Base-by-base conservation (phyloP, 495 filamentous ascomycete species). In the Penicillium tannophilum region DNA sequence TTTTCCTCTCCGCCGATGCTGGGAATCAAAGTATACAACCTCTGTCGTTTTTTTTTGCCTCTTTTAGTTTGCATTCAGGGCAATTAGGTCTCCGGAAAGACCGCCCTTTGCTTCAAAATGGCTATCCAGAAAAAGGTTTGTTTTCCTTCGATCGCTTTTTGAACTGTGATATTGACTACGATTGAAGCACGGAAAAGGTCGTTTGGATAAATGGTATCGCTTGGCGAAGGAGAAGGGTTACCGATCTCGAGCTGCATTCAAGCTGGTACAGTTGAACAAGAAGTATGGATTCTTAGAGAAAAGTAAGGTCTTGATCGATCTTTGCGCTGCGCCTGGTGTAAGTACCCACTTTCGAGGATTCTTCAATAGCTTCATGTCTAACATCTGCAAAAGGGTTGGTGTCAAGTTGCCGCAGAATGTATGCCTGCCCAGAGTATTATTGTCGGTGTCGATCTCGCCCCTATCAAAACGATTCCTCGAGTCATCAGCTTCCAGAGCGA, bases 201-300 rank as follows among this genome's bases (percentile, higher is more conserved):
- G 94, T 83, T 86, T 98, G 59, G 94, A 98, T 80, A 97, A 98
- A 79, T 98, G 92, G 92, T 90, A 90, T 77, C 89, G 89, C 66
- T 84, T 99, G 61, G 95, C 94, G 58, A 98, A 98, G 73, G 94
- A 99, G 73, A 98, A 98, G 53, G 52, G 95, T 52, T 99, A 99
- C 77, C 80, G 94, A 64, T 95, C 94, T 42, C 84, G 94, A 77
- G 92, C 94, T 64, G 94, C 94, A 8, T 99, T 99, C 86, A 99
- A 99, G 79, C 74, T 99, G 62, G 92, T 99, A 55, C 94, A 99
- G 72, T 81, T 99, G 64, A 99, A 99, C 79, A 96, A 97, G 77
- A 98, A 96, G 68, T 98, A 95, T 87, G 88, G 91, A 59, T 98
- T 99, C 75, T 81, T 99, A 59, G 92, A 97, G 73, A 93, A 93